Evolutionary conservation across 148 eudicot genomes (phyloP).

Genomic region (Fagopyrum homotropicum): DNA sequence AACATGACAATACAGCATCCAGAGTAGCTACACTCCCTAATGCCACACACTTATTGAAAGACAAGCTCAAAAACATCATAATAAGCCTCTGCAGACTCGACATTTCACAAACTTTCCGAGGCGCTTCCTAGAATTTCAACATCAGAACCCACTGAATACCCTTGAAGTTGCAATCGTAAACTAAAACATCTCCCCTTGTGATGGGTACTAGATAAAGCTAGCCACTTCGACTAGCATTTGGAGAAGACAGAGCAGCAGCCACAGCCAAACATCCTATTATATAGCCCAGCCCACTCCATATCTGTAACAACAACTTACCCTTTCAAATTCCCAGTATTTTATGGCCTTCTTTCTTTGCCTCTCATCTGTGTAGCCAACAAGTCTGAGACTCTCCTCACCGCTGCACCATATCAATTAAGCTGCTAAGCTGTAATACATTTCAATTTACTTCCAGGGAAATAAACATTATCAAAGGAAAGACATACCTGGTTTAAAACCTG

Average conservation of each 20-base stretch:
- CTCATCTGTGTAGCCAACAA: constrained; percentile 7
- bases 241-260: constrained; percentile 6
- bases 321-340: not conserved
- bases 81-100: constrained; percentile 9
- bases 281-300: not conserved
- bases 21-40: not conserved
- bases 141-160: not conserved
- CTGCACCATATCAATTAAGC: not conserved
- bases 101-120: not conserved
- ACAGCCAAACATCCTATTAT: constrained; percentile 11
- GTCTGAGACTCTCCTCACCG: constrained; percentile 5
- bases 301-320: constrained; percentile 2
- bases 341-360: not conserved
- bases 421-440: not conserved
- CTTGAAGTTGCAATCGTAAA: not conserved
- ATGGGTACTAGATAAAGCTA: constrained; percentile 1
- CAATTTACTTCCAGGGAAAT: not conserved
- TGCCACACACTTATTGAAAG: not conserved
- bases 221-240: constrained; percentile 6
- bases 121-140: not conserved
- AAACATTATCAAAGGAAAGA: not conserved
- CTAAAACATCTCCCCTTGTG: constrained; percentile 1
- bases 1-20: not conserved
- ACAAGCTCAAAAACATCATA: not conserved
- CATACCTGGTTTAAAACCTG: constrained; percentile 31